phyloP scores from a whole-genome alignment of 441 rosid genomes.

The Breynia disticha region DNA sequence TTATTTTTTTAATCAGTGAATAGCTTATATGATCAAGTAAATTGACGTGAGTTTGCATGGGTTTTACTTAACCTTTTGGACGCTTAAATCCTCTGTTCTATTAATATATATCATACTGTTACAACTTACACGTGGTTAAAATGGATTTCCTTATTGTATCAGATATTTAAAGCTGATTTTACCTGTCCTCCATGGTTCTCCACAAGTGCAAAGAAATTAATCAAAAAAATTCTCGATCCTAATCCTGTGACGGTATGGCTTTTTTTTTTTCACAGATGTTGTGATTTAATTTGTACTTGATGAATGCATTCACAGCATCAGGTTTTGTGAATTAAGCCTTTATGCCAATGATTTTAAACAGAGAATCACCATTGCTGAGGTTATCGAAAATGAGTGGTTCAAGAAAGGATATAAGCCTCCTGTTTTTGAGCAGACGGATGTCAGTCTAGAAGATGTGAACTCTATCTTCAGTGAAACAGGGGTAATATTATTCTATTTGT shows the following conservation, averaged over 20 bases:
- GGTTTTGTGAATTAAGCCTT: conserved; percentile 11
- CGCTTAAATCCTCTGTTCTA: not conserved
- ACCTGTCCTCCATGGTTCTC: conserved; percentile 97
- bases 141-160: conserved; percentile 17
- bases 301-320: not conserved
- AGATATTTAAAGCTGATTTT: conserved; percentile 96
- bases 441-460: conserved; percentile 77
- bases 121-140: conserved; percentile 1
- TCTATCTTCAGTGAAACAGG: conserved; percentile 68
- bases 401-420: conserved; percentile 92
- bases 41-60: no score
- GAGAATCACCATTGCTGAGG: conserved; percentile 78
- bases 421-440: conserved; percentile 63
- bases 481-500: conserved; percentile 37
- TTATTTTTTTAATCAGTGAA: no score
- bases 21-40: no score
- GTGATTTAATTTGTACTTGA: conserved; percentile 4
- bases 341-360: conserved; percentile 31
- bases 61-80: not conserved
- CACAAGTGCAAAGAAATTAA: conserved; percentile 84
- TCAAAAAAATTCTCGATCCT: conserved; percentile 84
- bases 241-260: conserved; percentile 68
- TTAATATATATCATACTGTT: not conserved
- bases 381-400: conserved; percentile 95
- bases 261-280: not conserved